These are phyloP conservation scores for Lachancea lanzarotensis DNA, from an alignment of 805 yeast species.

Conservation along the genomic window DNA sequence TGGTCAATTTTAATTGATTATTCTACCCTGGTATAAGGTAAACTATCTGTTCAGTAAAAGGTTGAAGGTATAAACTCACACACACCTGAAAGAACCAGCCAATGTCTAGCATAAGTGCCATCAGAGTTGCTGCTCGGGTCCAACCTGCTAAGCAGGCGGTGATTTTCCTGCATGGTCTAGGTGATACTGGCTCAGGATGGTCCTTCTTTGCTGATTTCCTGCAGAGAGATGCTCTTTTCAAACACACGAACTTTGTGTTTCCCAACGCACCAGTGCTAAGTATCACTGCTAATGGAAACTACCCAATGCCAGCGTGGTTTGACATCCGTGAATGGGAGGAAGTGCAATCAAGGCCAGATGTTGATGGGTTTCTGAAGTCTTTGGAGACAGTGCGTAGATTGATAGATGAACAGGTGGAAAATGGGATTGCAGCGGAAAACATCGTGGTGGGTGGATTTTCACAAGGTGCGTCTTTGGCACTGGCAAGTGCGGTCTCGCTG, in stretches of 20 bases:
- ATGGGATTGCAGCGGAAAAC: constrained; percentile 52
- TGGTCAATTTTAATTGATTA: not conserved
- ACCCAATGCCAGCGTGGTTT: constrained; percentile 79
- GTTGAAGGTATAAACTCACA: no score
- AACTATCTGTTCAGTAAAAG: no score
- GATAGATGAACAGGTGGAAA: constrained; percentile 47
- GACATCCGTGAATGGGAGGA: constrained; percentile 57
- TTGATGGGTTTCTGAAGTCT: constrained; percentile 46
- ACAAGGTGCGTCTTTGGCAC: constrained; percentile 82
- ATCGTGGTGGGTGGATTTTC: constrained; percentile 93
- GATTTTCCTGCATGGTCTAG: constrained; percentile 82
- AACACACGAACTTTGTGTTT: constrained; percentile 65
- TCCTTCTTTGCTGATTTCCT: constrained; percentile 66
- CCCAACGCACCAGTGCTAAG: constrained; percentile 83
- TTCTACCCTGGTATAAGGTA: not conserved
- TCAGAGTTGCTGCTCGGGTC: constrained; percentile 28
- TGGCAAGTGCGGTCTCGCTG: constrained; percentile 50
- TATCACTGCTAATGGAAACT: constrained; percentile 61
- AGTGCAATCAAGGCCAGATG: constrained; percentile 39
- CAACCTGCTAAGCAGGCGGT: constrained; percentile 53
- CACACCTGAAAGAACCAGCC: not conserved
- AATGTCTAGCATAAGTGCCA: constrained; percentile 21
- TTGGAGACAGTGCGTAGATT: constrained; percentile 40
- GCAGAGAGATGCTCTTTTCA: constrained; percentile 39
- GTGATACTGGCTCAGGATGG: constrained; percentile 92